phyloP scores from a whole-genome alignment of 164 flowering plant species.

The Umbilicus rupestris region DNA sequence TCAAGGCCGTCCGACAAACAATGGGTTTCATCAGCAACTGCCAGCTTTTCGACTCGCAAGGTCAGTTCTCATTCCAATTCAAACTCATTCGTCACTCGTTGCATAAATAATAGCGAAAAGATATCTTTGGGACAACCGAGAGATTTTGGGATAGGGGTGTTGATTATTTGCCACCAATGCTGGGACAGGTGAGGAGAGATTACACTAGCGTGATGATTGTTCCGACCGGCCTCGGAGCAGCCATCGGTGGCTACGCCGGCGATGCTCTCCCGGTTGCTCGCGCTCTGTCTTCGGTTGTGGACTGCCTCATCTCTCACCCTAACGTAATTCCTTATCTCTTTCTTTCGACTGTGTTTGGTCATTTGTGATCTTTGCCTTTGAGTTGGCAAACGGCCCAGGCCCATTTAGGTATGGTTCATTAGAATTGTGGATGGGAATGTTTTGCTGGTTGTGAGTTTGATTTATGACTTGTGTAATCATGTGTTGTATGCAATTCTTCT shows the following conservation, averaged over 20 bases:
- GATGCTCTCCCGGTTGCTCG: slow-evolving; percentile 86
- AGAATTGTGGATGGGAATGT: not conserved
- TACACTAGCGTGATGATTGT: slow-evolving; percentile 85
- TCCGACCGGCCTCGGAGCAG: slow-evolving; percentile 82
- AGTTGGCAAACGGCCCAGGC: not conserved
- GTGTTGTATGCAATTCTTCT: not conserved
- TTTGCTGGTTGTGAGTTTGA: not conserved
- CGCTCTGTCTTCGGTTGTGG: slow-evolving; percentile 71
- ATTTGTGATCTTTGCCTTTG: not conserved
- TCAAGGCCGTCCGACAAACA: slow-evolving; percentile 7
- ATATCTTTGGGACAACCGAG: too few species aligned
- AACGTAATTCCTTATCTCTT: slow-evolving; percentile 33
- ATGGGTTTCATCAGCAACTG: slow-evolving; percentile 18
- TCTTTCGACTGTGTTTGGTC: not conserved
- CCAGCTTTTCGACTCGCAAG: slow-evolving; percentile 17
- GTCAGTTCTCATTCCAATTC: slow-evolving; percentile 10
- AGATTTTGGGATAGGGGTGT: not conserved
- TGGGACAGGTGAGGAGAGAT: slow-evolving; percentile 26
- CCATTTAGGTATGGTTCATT: not conserved
- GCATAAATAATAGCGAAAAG: too few species aligned
- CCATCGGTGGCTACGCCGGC: slow-evolving; percentile 91
- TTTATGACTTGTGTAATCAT: not conserved
- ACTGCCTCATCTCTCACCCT: slow-evolving; percentile 82
- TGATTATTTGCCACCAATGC: not conserved
- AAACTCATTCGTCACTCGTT: not conserved